Percentiles rank a stretch among this genome's conserved stretches.
Conservation (phyloP, 768 basidiomycete species). For the Leccinum imitatum region DNA sequence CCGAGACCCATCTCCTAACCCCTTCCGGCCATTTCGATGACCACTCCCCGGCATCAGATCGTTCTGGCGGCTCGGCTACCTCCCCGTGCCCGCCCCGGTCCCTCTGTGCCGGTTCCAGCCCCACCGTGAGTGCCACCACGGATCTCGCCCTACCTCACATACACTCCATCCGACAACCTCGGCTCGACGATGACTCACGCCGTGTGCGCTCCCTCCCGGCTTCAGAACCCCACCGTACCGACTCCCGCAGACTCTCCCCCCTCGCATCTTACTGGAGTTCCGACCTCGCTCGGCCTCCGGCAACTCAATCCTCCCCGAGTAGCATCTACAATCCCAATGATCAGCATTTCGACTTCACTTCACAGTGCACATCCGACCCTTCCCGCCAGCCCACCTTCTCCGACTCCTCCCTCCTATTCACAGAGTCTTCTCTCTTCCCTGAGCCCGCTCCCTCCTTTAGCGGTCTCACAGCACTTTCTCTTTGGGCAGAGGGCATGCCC, state of each 20-base stretch:
- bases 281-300: constrained; percentile 26
- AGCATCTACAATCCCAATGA: constrained; percentile 26
- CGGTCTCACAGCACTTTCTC: constrained; percentile 42
- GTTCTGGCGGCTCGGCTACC: constrained; percentile 30
- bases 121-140: constrained; percentile 20
- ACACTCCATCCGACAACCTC: constrained; percentile 20
- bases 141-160: constrained; percentile 28
- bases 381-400: constrained; percentile 23
- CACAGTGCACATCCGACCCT: constrained; percentile 27
- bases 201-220: constrained; percentile 33
- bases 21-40: constrained; percentile 36
- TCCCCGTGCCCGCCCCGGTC: constrained; percentile 29
- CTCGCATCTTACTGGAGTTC: constrained; percentile 31
- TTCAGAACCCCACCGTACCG: constrained; percentile 29
- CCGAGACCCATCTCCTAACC: constrained; percentile 42
- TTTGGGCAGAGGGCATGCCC: constrained; percentile 71
- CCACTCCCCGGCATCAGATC: constrained; percentile 33
- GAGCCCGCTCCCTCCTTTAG: constrained; percentile 35
- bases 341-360: constrained; percentile 15
- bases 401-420: constrained; percentile 31
- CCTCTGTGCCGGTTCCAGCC: constrained; percentile 24
- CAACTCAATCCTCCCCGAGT: constrained; percentile 27
- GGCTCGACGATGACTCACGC: constrained; percentile 30
- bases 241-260: constrained; percentile 34
- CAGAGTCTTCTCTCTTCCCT: constrained; percentile 28